Percentiles rank a stretch among this genome's conserved stretches.
Conservation (phyloP, 352 stramenopile genomes). For the Pythium pyrilobum region DNA sequence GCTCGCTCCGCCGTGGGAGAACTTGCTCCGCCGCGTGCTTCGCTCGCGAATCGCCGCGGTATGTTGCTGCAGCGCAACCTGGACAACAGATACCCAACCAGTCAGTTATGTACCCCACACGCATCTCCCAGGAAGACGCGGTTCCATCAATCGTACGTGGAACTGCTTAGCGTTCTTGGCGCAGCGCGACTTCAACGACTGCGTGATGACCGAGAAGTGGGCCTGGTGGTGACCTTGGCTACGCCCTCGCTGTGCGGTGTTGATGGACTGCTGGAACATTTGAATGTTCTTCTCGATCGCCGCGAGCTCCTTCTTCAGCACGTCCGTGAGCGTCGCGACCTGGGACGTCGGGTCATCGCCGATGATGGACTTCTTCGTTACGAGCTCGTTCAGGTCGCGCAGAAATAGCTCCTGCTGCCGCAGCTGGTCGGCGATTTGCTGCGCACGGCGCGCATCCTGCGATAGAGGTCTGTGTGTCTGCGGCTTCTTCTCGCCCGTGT, state of each 20-base stretch:
- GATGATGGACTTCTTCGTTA: conserved; percentile 70
- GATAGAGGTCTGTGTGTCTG: conserved; percentile 64
- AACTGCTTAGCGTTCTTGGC: conserved; percentile 79
- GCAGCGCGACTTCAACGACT: conserved; percentile 74
- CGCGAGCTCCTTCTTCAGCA: conserved; percentile 72
- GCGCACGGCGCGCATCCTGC: conserved; percentile 54
- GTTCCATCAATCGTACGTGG: conserved; percentile 35
- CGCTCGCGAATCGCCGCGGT: conserved; percentile 59
- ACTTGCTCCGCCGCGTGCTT: conserved; percentile 74
- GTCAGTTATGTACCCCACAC: not conserved
- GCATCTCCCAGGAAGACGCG: no score
- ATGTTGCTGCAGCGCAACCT: conserved; percentile 39
- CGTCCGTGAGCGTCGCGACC: conserved; percentile 72
- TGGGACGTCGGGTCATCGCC: conserved; percentile 69
- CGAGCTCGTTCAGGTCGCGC: conserved; percentile 65
- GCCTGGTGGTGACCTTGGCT: conserved; percentile 68
- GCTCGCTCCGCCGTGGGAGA: conserved; percentile 64
- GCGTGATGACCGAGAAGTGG: conserved; percentile 77
- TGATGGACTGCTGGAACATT: conserved; percentile 55
- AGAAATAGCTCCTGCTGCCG: conserved; percentile 79
- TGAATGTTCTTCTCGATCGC: conserved; percentile 61
- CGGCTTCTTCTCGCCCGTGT: conserved; percentile 41
- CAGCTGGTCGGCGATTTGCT: conserved; percentile 80
- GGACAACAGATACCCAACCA: not conserved
- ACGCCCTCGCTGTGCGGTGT: conserved; percentile 35